A percentile compares a stretch with the other conserved stretches of the same genome.
phyloP scores from a whole-genome alignment of 495 filamentous ascomycete species.

The Penicillium samsonianum region DNA sequence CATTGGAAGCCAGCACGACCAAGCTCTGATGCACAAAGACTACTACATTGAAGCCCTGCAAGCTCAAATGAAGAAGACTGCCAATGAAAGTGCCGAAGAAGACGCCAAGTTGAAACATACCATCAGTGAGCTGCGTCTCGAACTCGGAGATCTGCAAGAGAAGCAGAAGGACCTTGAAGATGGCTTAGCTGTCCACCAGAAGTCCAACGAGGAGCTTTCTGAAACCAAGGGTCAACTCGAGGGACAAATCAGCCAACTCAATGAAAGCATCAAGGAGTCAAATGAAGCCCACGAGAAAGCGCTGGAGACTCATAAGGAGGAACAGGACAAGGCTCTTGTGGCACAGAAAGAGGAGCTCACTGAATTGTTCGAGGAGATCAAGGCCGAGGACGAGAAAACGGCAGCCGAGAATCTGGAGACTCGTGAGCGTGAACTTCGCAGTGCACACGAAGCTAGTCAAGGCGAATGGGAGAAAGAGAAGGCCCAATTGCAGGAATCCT shows the following conservation, averaged over 20 bases:
- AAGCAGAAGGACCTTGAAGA: constrained; percentile 55
- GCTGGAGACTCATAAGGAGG: constrained; percentile 41
- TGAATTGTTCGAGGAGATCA: constrained; percentile 50
- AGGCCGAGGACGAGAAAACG: constrained; percentile 49
- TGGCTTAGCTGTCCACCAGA: constrained; percentile 40
- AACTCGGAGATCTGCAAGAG: constrained; percentile 59
- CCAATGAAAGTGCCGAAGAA: constrained; percentile 52
- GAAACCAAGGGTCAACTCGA: constrained; percentile 45
- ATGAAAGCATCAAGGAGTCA: constrained; percentile 47
- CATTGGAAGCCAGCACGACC: constrained; percentile 48
- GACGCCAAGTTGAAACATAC: constrained; percentile 47
- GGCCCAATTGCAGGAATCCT: constrained; percentile 41
- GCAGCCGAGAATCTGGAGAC: constrained; percentile 41
- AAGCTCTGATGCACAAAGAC: constrained; percentile 52
- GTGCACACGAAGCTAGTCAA: constrained; percentile 41
- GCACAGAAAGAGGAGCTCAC: constrained; percentile 48
- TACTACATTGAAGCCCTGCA: constrained; percentile 56
- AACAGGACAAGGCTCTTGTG: constrained; percentile 40
- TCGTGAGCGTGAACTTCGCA: constrained; percentile 41
- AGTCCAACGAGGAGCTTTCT: constrained; percentile 44
- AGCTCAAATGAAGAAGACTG: constrained; percentile 54
- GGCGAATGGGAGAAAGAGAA: constrained; percentile 49
- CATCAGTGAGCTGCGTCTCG: constrained; percentile 53
- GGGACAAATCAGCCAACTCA: constrained; percentile 53
- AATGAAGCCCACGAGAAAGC: constrained; percentile 39